Conservation (phyloP, 176 grass and related monocot species). For the Zea luxurians region DNA sequence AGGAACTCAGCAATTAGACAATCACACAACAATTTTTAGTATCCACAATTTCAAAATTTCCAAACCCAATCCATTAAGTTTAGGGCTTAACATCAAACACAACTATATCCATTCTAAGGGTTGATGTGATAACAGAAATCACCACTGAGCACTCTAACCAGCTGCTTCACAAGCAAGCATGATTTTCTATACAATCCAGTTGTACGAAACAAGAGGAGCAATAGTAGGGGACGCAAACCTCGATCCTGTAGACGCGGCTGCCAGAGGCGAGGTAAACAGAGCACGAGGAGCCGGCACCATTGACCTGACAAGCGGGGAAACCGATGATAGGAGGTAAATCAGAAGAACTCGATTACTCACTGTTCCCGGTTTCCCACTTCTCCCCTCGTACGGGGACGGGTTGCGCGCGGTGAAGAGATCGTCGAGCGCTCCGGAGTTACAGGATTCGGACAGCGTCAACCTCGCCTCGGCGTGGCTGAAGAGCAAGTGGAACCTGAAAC, state of each 20-base stretch:
- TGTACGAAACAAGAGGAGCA: background rate
- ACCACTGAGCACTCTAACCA: background rate
- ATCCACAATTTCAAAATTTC: background rate
- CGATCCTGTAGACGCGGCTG: slow-evolving; percentile 75
- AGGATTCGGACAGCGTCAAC: too few relatives aligned
- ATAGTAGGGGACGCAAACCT: slow-evolving; percentile 36
- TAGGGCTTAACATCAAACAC: background rate
- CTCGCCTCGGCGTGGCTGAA: too few relatives aligned
- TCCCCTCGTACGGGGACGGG: too few relatives aligned
- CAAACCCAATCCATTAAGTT: slow-evolving; percentile 17
- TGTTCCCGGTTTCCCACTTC: too few relatives aligned
- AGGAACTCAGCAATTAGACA: background rate
- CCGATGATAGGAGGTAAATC: background rate
- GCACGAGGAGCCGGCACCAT: slow-evolving; percentile 54
- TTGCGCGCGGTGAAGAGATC: too few relatives aligned
- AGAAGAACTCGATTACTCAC: background rate
- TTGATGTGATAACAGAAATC: too few relatives aligned
- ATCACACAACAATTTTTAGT: background rate
- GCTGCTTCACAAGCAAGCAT: background rate
- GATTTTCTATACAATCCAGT: background rate
- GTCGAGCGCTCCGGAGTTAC: too few relatives aligned
- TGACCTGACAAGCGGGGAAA: slow-evolving; percentile 43
- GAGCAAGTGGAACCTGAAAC: too few relatives aligned
- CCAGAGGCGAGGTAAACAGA: slow-evolving; percentile 79
- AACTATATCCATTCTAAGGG: too few relatives aligned